Evolutionary conservation across 495 filamentous ascomycete genomes (phyloP), one percentile per base, ranked within the genome.

Genomic region (Paragyromitra xinjiangensis): DNA sequence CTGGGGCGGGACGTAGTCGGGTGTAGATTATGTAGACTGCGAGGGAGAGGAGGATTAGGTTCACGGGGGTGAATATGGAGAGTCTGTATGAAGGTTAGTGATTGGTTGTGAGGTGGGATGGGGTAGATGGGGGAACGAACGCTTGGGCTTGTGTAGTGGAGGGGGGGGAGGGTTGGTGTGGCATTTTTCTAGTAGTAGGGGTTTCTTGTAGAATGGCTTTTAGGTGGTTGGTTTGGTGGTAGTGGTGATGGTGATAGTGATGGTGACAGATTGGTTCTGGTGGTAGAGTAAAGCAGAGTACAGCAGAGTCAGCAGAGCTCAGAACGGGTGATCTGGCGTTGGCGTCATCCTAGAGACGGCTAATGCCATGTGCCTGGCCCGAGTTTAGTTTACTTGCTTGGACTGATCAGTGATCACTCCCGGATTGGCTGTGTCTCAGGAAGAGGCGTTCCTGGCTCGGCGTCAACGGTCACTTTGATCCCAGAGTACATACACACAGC

Each of bases 61-160:
- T 97, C 78, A 95, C 90, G 2, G 93, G 93, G 2, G 93, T 91
- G 73, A 90, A 86, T 80, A 96, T 8, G 53, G 82, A 64, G 24
- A 80, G 77, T 62, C 59, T 80, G 62, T 42, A 68, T 72, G 29
- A 12, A 37, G 39, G 56, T 80, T 71, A 80, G 78, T 64, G 37
- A 37, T 56, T 69, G 19, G 72, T 6, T 26, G 55, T 1, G 19
- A 19, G 42, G 48, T 16, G 22, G 2, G 6, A 48, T 19, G 53
- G 26, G 56, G 16, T 14, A 12, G 63, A 50, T 16, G 42, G 39
- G 50, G 16, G 44, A n/a, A 80, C 69, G 51, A 50, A 80, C 77
- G 78, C 78, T 81, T 81, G 70, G 62, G 78, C 66, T 39, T 70
- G 78, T 44, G 59, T 56, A 16, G 26, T 22, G 29, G 58, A 64